Conservation (phyloP, 345 rosid species). For the Eucalyptus marginata region DNA sequence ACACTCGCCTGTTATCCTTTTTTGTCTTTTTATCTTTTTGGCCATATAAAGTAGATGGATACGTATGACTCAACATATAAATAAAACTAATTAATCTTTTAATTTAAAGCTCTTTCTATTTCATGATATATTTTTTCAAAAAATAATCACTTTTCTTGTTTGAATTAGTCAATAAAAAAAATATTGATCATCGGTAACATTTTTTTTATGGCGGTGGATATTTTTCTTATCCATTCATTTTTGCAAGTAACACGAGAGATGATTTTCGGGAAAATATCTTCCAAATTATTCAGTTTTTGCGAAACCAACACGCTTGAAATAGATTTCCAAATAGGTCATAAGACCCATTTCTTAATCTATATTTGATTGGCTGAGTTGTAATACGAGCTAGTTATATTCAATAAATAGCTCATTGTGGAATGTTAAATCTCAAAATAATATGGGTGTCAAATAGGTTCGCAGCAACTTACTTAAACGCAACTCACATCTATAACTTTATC, state of each 20-base stretch:
- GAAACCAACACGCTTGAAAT: accelerated
- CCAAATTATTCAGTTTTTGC: too few relatives aligned
- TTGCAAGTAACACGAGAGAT: accelerated
- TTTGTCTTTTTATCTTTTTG: background rate
- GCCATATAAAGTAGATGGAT: background rate
- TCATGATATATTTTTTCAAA: too few relatives aligned
- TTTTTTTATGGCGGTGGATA: background rate
- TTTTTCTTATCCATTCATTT: background rate
- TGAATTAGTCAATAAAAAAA: background rate
- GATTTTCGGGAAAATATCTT: background rate
- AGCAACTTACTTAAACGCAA: too few relatives aligned
- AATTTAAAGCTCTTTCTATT: background rate
- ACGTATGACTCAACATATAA: background rate
- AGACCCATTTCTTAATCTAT: too few relatives aligned
- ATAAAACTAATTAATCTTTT: background rate
- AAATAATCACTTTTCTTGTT: too few relatives aligned
- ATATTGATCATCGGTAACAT: background rate
- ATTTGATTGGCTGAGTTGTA: accelerated
- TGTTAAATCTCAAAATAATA: too few relatives aligned
- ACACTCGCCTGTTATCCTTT: background rate
- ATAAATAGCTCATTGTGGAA: accelerated
- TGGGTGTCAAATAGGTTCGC: too few relatives aligned
- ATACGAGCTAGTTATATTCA: too few relatives aligned
- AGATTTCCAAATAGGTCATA: too few relatives aligned
- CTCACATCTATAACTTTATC: too few relatives aligned